Percentiles rank a stretch among this genome's conserved stretches.
Conservation (phyloP, 1,284 basidiomycete species). For the Leccinum glutinopallens region DNA sequence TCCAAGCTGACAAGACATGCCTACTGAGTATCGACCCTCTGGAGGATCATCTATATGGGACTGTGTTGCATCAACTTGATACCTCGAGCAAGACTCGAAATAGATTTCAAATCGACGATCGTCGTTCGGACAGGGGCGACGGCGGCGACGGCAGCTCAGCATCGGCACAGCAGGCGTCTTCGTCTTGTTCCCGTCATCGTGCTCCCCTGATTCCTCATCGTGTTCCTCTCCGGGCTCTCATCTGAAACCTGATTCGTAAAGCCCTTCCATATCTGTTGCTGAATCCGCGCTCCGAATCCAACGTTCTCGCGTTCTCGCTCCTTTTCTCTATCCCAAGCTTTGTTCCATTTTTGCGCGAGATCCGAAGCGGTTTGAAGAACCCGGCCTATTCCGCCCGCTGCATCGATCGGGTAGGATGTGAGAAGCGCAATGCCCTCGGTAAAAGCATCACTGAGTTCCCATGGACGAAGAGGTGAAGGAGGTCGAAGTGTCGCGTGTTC, state of each 20-base stretch:
- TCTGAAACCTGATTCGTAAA: slow-evolving; percentile 54
- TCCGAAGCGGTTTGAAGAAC: slow-evolving; percentile 70
- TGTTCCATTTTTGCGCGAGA: slow-evolving; percentile 51
- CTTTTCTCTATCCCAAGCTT: slow-evolving; percentile 37
- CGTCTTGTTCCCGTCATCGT: slow-evolving; percentile 48
- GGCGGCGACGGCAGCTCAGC: slow-evolving; percentile 32
- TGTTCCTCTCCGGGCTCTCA: slow-evolving; percentile 37
- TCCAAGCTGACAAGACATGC: no score
- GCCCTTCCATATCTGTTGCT: slow-evolving; percentile 68
- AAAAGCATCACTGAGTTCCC: slow-evolving; percentile 66
- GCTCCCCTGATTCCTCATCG: slow-evolving; percentile 39
- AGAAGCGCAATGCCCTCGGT: slow-evolving; percentile 65
- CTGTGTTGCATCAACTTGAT: not conserved
- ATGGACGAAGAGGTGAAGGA: slow-evolving; percentile 49
- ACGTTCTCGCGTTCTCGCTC: slow-evolving; percentile 36
- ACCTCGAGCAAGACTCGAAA: not conserved
- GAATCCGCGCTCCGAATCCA: slow-evolving; percentile 57
- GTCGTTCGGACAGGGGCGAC: no score
- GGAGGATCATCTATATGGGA: not conserved
- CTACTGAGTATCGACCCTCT: not conserved
- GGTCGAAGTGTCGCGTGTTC: slow-evolving; percentile 43
- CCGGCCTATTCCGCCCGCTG: slow-evolving; percentile 67
- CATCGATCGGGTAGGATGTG: slow-evolving; percentile 61
- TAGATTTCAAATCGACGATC: not conserved
- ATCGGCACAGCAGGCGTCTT: slow-evolving; percentile 43